Evolutionary conservation across 139 green algal genomes (phyloP).

Genomic region (Chlorella sorokiniana): DNA sequence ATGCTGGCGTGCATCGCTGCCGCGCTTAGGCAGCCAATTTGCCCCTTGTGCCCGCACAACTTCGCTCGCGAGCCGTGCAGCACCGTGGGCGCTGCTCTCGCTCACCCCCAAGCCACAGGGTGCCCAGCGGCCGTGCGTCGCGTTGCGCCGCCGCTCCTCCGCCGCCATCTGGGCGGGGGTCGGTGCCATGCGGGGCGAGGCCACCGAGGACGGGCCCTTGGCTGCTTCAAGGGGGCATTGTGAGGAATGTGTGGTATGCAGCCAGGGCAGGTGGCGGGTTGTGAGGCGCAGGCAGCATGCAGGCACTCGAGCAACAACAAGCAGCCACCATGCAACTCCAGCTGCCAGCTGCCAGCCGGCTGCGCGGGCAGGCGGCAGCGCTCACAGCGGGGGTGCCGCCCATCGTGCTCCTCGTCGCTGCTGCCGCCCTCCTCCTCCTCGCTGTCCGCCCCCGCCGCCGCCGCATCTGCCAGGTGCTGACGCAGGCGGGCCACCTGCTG

Average conservation of each 20-base stretch:
- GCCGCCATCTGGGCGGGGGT: conserved; percentile 5
- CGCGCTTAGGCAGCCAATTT: too few species aligned
- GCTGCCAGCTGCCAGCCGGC: too few species aligned
- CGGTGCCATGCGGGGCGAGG: background rate
- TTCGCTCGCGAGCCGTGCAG: too few species aligned
- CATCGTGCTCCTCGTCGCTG: background rate
- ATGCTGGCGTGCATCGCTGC: too few species aligned
- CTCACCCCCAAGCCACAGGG: conserved; percentile 29
- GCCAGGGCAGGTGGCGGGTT: background rate
- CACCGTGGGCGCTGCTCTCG: too few species aligned
- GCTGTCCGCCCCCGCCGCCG: conserved; percentile 4
- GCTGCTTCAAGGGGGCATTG: background rate
- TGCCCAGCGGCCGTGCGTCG: background rate
- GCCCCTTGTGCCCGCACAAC: too few species aligned
- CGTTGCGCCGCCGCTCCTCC: conserved; percentile 22
- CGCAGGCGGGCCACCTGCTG: conserved; percentile 14
- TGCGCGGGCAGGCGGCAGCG: too few species aligned
- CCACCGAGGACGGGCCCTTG: background rate
- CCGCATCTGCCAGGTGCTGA: conserved; percentile 1
- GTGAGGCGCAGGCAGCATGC: too few species aligned
- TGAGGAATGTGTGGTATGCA: background rate
- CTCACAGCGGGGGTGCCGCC: background rate
- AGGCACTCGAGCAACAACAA: too few species aligned
- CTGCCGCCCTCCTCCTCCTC: conserved; percentile 6
- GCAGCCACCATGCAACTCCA: too few species aligned